Evolutionary conservation across 2,329 filamentous ascomycete genomes (phyloP), one percentile per base, ranked within the genome.

Genomic region (Lasiodiplodia sp.): DNA sequence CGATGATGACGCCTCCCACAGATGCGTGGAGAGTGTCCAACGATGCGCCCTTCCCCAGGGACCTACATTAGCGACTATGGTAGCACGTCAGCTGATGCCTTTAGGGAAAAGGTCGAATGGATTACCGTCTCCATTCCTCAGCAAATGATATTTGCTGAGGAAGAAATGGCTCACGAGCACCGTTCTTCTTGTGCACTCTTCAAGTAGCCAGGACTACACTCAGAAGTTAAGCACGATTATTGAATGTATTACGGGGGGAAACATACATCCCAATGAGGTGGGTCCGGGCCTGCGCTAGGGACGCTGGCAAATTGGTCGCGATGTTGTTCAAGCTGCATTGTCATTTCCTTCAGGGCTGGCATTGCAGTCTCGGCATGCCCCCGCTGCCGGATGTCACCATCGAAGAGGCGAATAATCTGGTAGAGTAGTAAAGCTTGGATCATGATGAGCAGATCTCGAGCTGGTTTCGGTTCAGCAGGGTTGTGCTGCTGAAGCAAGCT

Each of bases 101-200:
- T 44, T 18, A 5, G 14, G 40, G 40, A 21, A 14, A 47, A 10
- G n/a, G 8, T 44, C 4, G 40, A 44, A 47, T 21, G 18, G 0
- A 8, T 47, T 21, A 47, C 7, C 18, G 18, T 21, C 12, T 47
- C 44, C 44, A 21, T 47, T 8, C n/a, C 3, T 53, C 4, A 53
- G 5, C 3, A 53, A 7, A 14, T 53, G 23, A 7, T 53, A 53
- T 53, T 53, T 28, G 25, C 23, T 53, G 21, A 52, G 7, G 21
- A 52, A 21, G 49, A 52, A 52, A 52, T 52, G 25, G 49, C 49
- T 52, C 10, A 52, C n/a, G 23, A 52, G 49, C n/a, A 52, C 49
- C 8, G 49, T 52, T 52, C 49, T 23, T 52, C 49, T 52, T 25
- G 49, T 23, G 49, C 49, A 52, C n/a, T 52, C 49, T 8, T 52